phyloP scores from a whole-genome alignment of 1,284 basidiomycete genomes.

The Puccinia triticina region DNA sequence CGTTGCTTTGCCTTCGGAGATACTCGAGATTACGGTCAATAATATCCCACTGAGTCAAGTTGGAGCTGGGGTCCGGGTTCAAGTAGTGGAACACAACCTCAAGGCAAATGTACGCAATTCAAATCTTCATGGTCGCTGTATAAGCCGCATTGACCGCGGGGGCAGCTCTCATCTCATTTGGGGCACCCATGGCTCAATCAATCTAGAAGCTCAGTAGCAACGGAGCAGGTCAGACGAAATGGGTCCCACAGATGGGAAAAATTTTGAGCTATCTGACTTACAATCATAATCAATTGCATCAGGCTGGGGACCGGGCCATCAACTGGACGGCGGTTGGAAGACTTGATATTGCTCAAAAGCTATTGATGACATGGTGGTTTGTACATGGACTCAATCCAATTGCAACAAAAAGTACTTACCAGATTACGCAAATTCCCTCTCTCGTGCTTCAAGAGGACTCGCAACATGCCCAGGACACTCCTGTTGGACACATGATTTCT shows the following conservation, averaged over 20 bases:
- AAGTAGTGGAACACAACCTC: background rate
- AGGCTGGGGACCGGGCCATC: background rate
- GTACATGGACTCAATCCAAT: too few relatives aligned
- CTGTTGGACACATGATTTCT: background rate
- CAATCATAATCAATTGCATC: background rate
- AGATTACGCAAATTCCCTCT: background rate
- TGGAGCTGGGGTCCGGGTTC: background rate
- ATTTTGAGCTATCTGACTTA: background rate
- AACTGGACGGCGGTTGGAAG: background rate
- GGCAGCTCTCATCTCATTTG: background rate
- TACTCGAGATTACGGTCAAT: background rate
- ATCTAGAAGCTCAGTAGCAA: background rate
- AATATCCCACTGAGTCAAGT: slow-evolving; percentile 5
- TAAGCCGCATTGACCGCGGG: background rate
- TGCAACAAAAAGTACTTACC: too few relatives aligned
- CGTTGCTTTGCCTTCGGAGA: background rate
- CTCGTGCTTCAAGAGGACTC: background rate
- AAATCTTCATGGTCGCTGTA: background rate
- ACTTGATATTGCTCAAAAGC: slow-evolving; percentile 9
- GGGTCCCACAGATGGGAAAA: too few relatives aligned
- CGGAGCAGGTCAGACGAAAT: too few relatives aligned
- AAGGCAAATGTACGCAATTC: background rate
- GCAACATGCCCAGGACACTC: background rate
- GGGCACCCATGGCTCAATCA: background rate
- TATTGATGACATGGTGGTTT: too few relatives aligned